These are phyloP conservation scores for Termitomyces sp. DNA, from an alignment of 1,284 basidiomycete genomes.

Conservation along the genomic window DNA sequence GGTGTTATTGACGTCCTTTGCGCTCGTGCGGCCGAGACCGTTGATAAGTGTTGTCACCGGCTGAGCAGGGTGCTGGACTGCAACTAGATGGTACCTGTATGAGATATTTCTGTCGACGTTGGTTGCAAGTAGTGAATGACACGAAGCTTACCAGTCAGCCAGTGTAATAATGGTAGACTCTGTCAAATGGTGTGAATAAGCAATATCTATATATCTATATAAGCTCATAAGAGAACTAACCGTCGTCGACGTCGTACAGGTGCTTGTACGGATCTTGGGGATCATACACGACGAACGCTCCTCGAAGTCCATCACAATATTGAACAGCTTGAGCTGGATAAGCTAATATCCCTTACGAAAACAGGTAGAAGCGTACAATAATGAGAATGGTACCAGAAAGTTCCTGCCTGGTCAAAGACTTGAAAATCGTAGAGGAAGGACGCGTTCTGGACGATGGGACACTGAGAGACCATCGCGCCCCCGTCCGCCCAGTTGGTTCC, in stretches of 20 bases:
- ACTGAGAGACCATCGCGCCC: conserved; percentile 32
- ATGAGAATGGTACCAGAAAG: conserved; percentile 45
- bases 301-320: conserved; percentile 6
- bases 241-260: conserved; percentile 6
- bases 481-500: conserved; percentile 33
- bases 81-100: conserved; percentile 28
- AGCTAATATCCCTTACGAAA: not conserved
- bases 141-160: conserved; percentile 34
- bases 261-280: not conserved
- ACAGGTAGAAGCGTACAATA: conserved; percentile 22
- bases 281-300: conserved; percentile 4
- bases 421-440: conserved; percentile 29
- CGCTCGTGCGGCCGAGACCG: conserved; percentile 30
- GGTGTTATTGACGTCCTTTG: conserved; percentile 26
- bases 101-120: not conserved
- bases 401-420: conserved; percentile 32
- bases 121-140: not conserved
- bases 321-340: not conserved
- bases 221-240: not conserved
- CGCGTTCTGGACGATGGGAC: conserved; percentile 25
- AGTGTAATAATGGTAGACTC: conserved; percentile 34
- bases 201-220: not conserved
- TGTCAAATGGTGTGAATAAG: conserved; percentile 10
- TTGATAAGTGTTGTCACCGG: conserved; percentile 51
- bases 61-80: conserved; percentile 17